A percentile compares a stretch with the other conserved stretches of the same genome.
These are phyloP conservation scores for Babesia sp. DNA, from an alignment of 169 alveolate species.

Conservation along the genomic window DNA sequence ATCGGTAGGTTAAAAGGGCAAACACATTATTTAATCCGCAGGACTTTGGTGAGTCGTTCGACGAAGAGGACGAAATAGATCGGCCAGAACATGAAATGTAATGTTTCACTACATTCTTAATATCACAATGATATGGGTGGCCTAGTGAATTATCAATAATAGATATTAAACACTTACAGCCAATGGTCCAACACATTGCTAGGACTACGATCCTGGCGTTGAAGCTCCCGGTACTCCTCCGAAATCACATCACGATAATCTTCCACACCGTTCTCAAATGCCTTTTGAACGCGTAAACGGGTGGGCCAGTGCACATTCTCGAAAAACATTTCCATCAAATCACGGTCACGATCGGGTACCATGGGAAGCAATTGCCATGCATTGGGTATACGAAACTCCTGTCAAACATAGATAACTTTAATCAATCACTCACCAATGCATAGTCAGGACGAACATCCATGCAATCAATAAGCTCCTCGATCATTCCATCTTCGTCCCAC, in stretches of 20 bases:
- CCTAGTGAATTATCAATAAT: not conserved
- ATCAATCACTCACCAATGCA: constrained; percentile 44
- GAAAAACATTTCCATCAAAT: constrained; percentile 25
- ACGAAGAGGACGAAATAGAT: not conserved
- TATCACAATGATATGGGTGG: constrained; percentile 14
- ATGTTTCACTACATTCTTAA: no score
- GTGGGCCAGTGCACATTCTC: constrained; percentile 80
- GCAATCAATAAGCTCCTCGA: constrained; percentile 72
- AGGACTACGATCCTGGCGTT: constrained; percentile 25
- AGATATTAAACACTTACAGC: constrained; percentile 30
- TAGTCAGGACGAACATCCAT: constrained; percentile 70
- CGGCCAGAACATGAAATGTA: not conserved
- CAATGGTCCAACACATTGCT: constrained; percentile 47
- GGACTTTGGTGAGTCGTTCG: constrained; percentile 5
- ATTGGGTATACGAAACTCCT: constrained; percentile 61
- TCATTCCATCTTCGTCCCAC: constrained; percentile 77
- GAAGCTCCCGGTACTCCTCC: constrained; percentile 54
- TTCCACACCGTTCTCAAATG: constrained; percentile 74
- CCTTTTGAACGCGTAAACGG: constrained; percentile 70
- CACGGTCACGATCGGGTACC: constrained; percentile 56
- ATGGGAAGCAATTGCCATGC: constrained; percentile 59
- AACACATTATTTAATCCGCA: not conserved
- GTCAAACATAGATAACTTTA: not conserved
- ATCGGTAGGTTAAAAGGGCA: not conserved
- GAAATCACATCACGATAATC: constrained; percentile 72